These are phyloP conservation scores for Diddensiella transvaalensis DNA, from an alignment of 805 yeast genomes.

Conservation along the genomic window DNA sequence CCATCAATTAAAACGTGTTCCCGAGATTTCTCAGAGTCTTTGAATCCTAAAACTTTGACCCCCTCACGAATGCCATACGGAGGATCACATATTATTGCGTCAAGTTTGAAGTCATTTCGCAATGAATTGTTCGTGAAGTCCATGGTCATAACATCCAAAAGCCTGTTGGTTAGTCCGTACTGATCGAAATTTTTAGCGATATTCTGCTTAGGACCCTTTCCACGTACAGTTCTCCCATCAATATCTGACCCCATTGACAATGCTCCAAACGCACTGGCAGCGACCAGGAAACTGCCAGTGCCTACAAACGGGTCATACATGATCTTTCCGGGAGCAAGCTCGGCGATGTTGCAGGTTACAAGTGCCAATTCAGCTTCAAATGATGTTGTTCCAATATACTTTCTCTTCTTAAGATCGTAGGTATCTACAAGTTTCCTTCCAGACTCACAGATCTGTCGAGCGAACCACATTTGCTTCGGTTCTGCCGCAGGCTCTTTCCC, in stretches of 20 bases:
- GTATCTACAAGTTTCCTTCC: conserved; percentile 62
- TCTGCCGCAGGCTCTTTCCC: conserved; percentile 39
- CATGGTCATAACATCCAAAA: conserved; percentile 80
- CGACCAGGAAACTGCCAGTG: conserved; percentile 89
- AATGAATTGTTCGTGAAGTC: conserved; percentile 92
- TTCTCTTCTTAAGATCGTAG: conserved; percentile 76
- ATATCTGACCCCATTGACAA: conserved; percentile 83
- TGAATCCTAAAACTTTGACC: conserved; percentile 85
- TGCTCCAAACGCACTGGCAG: conserved; percentile 84
- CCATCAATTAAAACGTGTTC: conserved; percentile 76
- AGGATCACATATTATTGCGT: conserved; percentile 90
- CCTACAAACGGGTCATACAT: conserved; percentile 96
- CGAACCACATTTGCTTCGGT: conserved; percentile 67
- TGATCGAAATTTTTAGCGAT: conserved; percentile 69
- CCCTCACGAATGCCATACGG: conserved; percentile 98
- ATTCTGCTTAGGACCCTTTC: conserved; percentile 53
- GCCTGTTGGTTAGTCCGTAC: conserved; percentile 55
- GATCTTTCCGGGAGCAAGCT: conserved; percentile 58
- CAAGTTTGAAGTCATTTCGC: conserved; percentile 57
- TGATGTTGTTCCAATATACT: conserved; percentile 92
- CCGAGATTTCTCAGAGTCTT: conserved; percentile 65
- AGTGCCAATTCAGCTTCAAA: conserved; percentile 92
- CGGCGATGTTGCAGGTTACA: conserved; percentile 83
- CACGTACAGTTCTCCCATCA: conserved; percentile 74
- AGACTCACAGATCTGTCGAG: conserved; percentile 70